Base-by-base conservation (phyloP, 208 protist genomes). In the Trichomonas tenax region DNA sequence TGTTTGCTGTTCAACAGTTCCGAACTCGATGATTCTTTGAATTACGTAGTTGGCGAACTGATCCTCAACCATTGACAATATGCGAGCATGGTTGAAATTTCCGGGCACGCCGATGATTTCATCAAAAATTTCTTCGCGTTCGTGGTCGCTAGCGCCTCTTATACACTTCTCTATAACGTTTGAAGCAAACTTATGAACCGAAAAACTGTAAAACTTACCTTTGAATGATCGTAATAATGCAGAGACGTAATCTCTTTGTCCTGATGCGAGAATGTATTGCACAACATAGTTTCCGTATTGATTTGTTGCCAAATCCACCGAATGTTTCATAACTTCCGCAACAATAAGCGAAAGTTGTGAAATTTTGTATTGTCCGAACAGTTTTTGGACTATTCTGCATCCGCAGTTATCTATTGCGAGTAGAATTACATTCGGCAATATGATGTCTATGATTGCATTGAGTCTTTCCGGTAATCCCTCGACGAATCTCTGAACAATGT, bases 201-300 rank as follows among this genome's bases (percentile, higher is more conserved):
- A 95, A 38, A 96, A 96, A 10, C 90, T 17, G 34, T 96, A 95
- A 58, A 96, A 93, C 10, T 9, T 34, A 34, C 96, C 96, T 84
- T 82, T 96, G 96, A 98, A 98, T 95, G 98, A 97, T 86, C 96
- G 96, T 45, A 98, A 96, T n/a, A 99, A 98, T 17, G 89, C 81
- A 11, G 51, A 72, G 97, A 98, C 98, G 96, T 98, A 97, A 40
- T 98, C 97, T 45, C 97, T 97, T 40, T 97, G 98, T 51, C 98
- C 98, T 97, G 99, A 97, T 96, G 99, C 98, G 36, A 99, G 97
- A 15, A 99, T 98, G 97, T 99, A 98, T 97, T 99, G 99, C 88
- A 99, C 98, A 38, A 99, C 99, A 97, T 99, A 99, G 97, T 99
- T 99, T 96, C 99, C 99, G 97, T 99, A 99, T 97, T 99, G 98